These are phyloP conservation scores for Trichosporon coremiiforme DNA, from an alignment of 1,284 basidiomycete genomes.

Conservation along the genomic window DNA sequence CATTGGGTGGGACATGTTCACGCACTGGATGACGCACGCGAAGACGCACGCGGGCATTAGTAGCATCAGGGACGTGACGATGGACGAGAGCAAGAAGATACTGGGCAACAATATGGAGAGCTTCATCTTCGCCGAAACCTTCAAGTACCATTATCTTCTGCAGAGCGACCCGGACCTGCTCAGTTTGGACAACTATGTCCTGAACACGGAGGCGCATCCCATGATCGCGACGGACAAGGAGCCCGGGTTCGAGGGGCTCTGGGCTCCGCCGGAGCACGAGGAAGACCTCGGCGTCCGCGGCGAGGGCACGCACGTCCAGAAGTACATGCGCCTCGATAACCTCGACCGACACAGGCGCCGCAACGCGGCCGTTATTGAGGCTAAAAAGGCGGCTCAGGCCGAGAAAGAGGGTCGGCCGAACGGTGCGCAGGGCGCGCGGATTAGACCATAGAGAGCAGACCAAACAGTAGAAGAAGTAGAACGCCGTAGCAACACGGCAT, in stretches of 20 bases:
- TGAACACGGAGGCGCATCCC: constrained; percentile 60
- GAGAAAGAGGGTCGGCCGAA: constrained; percentile 29
- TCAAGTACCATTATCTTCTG: constrained; percentile 60
- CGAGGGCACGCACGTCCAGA: constrained; percentile 54
- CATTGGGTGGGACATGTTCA: constrained; percentile 64
- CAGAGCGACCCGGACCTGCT: constrained; percentile 61
- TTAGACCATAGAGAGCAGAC: not conserved
- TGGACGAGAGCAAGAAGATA: constrained; percentile 40
- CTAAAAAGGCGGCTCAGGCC: constrained; percentile 22
- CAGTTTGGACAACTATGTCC: constrained; percentile 62
- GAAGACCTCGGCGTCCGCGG: constrained; percentile 45
- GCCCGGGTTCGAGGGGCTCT: constrained; percentile 46
- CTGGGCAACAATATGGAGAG: constrained; percentile 58
- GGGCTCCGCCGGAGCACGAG: constrained; percentile 33
- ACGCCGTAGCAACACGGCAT: not conserved
- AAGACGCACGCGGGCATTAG: constrained; percentile 56
- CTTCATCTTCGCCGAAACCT: constrained; percentile 63
- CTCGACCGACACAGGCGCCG: constrained; percentile 27
- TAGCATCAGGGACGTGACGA: constrained; percentile 57
- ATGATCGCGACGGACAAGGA: constrained; percentile 46
- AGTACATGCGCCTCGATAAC: constrained; percentile 41
- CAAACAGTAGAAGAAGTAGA: not conserved
- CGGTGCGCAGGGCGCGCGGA: not conserved
- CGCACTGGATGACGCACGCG: constrained; percentile 59
- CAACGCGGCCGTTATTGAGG: not conserved